phyloP scores from a whole-genome alignment of 2,329 filamentous ascomycete species.

The Pseudonectria foliicola region DNA sequence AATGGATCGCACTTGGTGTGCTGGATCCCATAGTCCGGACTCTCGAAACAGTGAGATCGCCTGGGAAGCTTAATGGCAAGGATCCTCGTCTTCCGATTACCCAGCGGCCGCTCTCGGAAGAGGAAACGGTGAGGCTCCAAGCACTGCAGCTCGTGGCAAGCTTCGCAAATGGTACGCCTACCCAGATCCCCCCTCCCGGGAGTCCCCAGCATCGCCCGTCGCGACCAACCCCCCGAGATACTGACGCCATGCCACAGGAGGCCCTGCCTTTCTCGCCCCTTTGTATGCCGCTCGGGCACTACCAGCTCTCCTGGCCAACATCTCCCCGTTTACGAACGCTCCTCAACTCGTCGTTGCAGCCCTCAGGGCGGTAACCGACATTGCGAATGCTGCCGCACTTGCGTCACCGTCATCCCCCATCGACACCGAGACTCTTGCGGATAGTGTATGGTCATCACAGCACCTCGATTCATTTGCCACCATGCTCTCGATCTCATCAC shows the following conservation, averaged over 20 bases:
- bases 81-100: constrained; percentile 28
- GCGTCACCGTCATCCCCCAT: constrained; percentile 43
- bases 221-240: neutral
- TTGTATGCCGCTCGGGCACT: constrained; percentile 62
- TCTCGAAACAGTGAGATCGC: constrained; percentile 30
- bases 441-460: constrained; percentile 55
- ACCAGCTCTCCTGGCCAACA: constrained; percentile 60
- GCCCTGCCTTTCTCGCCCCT: constrained; percentile 69
- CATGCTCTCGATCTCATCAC: constrained; percentile 56
- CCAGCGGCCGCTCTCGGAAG: constrained; percentile 42
- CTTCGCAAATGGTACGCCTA: constrained; percentile 66
- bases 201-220: neutral
- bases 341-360: constrained; percentile 64
- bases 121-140: constrained; percentile 65
- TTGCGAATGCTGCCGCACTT: constrained; percentile 58
- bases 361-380: constrained; percentile 64
- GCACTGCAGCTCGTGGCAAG: constrained; percentile 80
- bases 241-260: constrained; percentile 47
- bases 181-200: no score
- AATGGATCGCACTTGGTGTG: constrained; percentile 64
- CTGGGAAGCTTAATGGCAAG: constrained; percentile 32
- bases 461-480: constrained; percentile 55
- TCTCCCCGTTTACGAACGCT: constrained; percentile 59
- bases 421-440: constrained; percentile 47
- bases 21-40: constrained; percentile 50